phyloP scores from a whole-genome alignment of 2,329 filamentous ascomycete genomes.

The Colletotrichum lindemuthianum region DNA sequence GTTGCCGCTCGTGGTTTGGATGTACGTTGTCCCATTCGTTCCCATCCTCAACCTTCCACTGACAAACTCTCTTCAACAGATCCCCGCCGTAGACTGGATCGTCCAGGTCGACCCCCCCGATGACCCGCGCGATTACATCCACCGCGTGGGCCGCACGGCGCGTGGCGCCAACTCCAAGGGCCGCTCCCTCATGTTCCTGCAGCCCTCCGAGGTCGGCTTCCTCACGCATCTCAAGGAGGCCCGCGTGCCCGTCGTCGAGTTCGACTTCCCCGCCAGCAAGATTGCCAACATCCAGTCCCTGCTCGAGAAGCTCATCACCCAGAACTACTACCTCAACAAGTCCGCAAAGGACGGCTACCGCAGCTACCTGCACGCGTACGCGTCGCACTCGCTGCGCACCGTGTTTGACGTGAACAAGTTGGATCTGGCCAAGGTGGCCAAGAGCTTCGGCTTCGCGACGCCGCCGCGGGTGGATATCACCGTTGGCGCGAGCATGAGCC shows the following conservation, averaged over 20 bases:
- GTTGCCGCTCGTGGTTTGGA: slow-evolving; percentile 95
- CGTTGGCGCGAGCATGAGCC: slow-evolving; percentile 81
- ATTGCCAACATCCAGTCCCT: slow-evolving; percentile 91
- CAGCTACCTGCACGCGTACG: slow-evolving; percentile 94
- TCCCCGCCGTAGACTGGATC: slow-evolving; percentile 84
- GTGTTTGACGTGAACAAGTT: slow-evolving; percentile 85
- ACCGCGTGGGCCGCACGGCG: slow-evolving; percentile 94
- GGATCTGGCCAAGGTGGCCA: slow-evolving; percentile 84
- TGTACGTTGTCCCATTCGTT: slow-evolving; percentile 56
- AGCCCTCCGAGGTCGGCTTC: slow-evolving; percentile 93
- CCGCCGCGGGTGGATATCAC: slow-evolving; percentile 86
- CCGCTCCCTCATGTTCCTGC: slow-evolving; percentile 90
- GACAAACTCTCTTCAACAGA: slow-evolving; percentile 1
- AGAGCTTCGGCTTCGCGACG: slow-evolving; percentile 82
- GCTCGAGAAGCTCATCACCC: slow-evolving; percentile 90
- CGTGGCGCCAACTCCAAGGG: slow-evolving; percentile 86
- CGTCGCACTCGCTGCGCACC: slow-evolving; percentile 70
- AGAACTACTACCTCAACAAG: slow-evolving; percentile 98
- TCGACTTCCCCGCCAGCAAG: slow-evolving; percentile 93
- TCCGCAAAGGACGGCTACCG: slow-evolving; percentile 81
- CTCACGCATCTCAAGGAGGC: slow-evolving; percentile 90
- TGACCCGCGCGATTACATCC: slow-evolving; percentile 91
- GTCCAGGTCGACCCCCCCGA: slow-evolving; percentile 96
- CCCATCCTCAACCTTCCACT: neutral
- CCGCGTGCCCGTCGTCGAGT: slow-evolving; percentile 92